A percentile compares a stretch with the other conserved stretches of the same genome.
These are phyloP conservation scores for Paraphaeosphaeria minitans DNA, from an alignment of 2,329 filamentous ascomycete species.

Conservation along the genomic window DNA sequence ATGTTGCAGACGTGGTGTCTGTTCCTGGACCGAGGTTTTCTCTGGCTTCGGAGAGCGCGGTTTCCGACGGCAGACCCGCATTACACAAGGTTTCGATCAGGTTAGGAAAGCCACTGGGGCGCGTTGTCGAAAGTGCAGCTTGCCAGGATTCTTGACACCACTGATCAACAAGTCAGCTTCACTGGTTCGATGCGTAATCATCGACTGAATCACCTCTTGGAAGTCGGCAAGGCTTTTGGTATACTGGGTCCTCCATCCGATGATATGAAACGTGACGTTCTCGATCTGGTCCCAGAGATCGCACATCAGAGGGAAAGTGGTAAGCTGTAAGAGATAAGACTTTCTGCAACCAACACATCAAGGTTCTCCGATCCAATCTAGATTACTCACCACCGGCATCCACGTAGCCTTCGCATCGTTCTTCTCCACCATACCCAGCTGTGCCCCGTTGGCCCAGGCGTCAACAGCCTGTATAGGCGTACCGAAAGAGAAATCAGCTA, in stretches of 20 bases:
- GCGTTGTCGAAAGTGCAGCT: not conserved
- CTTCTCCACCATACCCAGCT: not conserved
- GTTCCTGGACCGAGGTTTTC: not conserved
- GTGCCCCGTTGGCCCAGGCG: not conserved
- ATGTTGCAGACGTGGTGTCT: not conserved
- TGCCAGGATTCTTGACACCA: not conserved
- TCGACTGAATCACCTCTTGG: not conserved
- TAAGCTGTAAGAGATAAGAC: not conserved
- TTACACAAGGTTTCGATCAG: not conserved
- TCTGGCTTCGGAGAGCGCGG: not conserved
- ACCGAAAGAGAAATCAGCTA: not conserved
- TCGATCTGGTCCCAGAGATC: not conserved
- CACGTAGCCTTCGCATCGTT: not conserved
- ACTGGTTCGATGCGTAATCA: not conserved
- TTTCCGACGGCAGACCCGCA: not conserved
- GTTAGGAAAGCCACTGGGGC: not conserved
- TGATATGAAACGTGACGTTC: not conserved
- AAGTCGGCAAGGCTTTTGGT: not conserved
- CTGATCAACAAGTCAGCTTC: not conserved
- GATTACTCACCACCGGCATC: not conserved
- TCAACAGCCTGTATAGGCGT: not conserved
- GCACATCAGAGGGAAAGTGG: not conserved
- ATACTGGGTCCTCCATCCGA: not conserved
- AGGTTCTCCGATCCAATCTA: not conserved
- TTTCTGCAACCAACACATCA: not conserved